Evolutionary conservation across 78 protist genomes (phyloP).

Genomic region (Dictyostelium brefeldianum): DNA sequence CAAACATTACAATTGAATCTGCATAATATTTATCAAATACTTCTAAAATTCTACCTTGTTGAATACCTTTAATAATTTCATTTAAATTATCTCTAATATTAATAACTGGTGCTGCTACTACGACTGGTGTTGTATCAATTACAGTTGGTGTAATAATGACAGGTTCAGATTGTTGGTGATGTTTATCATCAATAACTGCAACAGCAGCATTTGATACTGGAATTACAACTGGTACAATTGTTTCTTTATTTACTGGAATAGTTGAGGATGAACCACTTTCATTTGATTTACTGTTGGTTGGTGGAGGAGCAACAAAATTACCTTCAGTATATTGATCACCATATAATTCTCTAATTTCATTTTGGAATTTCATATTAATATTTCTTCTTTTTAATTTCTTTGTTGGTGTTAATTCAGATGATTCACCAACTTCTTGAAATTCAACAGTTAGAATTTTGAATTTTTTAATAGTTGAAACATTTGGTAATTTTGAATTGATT

Average conservation of each 20-base stretch:
- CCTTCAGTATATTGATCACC: constrained; percentile 78
- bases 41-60: no score
- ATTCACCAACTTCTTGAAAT: constrained; percentile 65
- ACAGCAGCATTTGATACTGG: background rate
- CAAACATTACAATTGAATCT: no score
- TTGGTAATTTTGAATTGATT: constrained; percentile 69
- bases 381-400: constrained; percentile 87
- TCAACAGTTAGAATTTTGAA: constrained; percentile 77
- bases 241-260: background rate
- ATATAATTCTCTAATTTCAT: constrained; percentile 77
- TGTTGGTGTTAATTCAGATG: constrained; percentile 88
- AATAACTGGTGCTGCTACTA: background rate
- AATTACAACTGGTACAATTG: background rate
- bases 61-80: no score
- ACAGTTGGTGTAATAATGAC: background rate
- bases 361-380: constrained; percentile 68
- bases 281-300: no score
- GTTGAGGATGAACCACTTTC: background rate
- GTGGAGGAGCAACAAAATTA: constrained; percentile 1
- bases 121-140: background rate
- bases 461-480: constrained; percentile 79
- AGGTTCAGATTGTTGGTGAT: background rate
- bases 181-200: background rate
- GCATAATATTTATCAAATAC: no score
- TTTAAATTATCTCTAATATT: no score